Evolutionary conservation across 2,329 filamentous ascomycete species (phyloP).

Genomic region (Cordyceps pruinosa): DNA sequence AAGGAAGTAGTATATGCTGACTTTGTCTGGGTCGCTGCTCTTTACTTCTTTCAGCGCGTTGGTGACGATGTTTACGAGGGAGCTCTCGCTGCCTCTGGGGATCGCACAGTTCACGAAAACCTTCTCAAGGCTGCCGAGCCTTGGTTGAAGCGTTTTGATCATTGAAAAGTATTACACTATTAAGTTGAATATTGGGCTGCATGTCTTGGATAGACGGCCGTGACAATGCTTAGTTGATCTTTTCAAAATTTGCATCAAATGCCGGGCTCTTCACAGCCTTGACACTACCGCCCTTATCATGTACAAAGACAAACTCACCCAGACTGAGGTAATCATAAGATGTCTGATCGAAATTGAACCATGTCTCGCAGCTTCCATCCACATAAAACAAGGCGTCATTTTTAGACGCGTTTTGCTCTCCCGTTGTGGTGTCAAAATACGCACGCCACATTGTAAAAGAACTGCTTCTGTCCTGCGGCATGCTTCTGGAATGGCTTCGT

Average conservation of each 20-base stretch:
- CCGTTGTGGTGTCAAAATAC: constrained; percentile 5
- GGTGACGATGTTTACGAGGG: constrained; percentile 29
- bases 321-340: constrained; percentile 8
- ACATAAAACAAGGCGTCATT: constrained; percentile 6
- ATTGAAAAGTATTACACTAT: constrained; percentile 23
- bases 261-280: constrained; percentile 6
- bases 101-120: constrained; percentile 30
- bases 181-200: too few relatives aligned
- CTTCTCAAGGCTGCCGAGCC: constrained; percentile 34
- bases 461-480: background rate
- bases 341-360: constrained; percentile 10
- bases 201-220: too few relatives aligned
- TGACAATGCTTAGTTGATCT: too few relatives aligned
- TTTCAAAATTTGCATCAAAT: too few relatives aligned
- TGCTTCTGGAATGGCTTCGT: background rate
- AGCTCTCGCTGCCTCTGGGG: constrained; percentile 31
- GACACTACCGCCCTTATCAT: background rate
- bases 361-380: constrained; percentile 10
- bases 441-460: constrained; percentile 5
- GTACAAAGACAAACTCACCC: constrained; percentile 9
- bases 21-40: constrained; percentile 45
- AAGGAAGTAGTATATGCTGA: constrained; percentile 48
- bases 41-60: constrained; percentile 36
- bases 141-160: constrained; percentile 33
- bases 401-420: background rate